phyloP scores from a whole-genome alignment of 2,329 filamentous ascomycete genomes.

The Epichloe elymi region DNA sequence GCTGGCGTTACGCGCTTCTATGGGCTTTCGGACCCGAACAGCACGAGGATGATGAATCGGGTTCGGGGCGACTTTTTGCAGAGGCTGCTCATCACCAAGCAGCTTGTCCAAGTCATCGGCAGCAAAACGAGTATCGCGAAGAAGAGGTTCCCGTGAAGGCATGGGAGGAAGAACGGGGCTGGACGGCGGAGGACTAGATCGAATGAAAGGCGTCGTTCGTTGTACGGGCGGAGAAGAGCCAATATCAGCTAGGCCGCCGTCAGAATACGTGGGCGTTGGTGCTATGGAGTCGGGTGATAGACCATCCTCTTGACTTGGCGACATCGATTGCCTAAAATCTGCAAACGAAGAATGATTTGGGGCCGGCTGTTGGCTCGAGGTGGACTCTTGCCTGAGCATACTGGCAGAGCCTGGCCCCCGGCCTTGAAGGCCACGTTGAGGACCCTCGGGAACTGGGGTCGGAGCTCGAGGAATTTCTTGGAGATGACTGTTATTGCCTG shows the following conservation, averaged over 20 bases:
- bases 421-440: slow-evolving; percentile 12
- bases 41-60: slow-evolving; percentile 11
- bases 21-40: slow-evolving; percentile 9
- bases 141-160: slow-evolving; percentile 44
- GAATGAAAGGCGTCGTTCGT: slow-evolving; percentile 40
- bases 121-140: slow-evolving; percentile 70
- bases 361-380: slow-evolving; percentile 37
- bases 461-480: slow-evolving; percentile 66
- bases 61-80: slow-evolving; percentile 23
- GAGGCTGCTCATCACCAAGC: slow-evolving; percentile 46
- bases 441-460: slow-evolving; percentile 53
- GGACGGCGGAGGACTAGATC: slow-evolving; percentile 55
- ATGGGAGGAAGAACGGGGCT: slow-evolving; percentile 64
- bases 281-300: slow-evolving; percentile 42
- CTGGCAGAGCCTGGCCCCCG: slow-evolving; percentile 19
- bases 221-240: slow-evolving; percentile 83
- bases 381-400: slow-evolving; percentile 46
- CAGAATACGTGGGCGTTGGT: slow-evolving; percentile 39
- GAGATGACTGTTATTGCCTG: slow-evolving; percentile 33
- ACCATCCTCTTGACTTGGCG: slow-evolving; percentile 34
- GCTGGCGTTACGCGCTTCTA: slow-evolving; percentile 21
- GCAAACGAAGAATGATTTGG: slow-evolving; percentile 33
- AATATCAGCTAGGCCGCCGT: slow-evolving; percentile 65
- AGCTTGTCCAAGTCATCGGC: slow-evolving; percentile 62
- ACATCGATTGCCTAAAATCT: slow-evolving; percentile 25